Base-by-base conservation (phyloP, 2,329 filamentous ascomycete genomes). In the Talaromyces verruculosus region DNA sequence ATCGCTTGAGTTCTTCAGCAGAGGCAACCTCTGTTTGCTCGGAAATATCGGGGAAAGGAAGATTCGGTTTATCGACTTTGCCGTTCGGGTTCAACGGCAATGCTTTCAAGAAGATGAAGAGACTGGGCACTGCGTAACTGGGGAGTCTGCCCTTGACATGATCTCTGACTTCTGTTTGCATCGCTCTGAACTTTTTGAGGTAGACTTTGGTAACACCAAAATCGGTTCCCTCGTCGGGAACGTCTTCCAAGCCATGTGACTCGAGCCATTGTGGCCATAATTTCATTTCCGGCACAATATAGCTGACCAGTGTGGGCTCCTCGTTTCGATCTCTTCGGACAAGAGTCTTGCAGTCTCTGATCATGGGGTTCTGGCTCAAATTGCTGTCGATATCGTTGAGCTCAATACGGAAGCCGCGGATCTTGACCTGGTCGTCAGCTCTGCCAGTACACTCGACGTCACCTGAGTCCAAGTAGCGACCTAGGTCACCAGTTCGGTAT, bases 321-420 rank as follows among this genome's bases (percentile, higher is more conserved):
- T 96, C 92, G 75, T 93, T 87, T 72, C 89, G 89, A 78, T 96
- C 89, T 78, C 92, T 87, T 76, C 92, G 87, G 3, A 98, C 87
- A 2, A 98, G 81, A 0, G 94, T 98, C 70, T 92, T 89, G 78
- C 91, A 92, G 70, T 98, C 94, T 47, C 92, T 85, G 28, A 98
- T 86, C 28, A 96, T 80, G 0, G 87, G 88, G 78, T 91, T 87
- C 53, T 88, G 85, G 63, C 88, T 90, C 57, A 97, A 81, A 76
- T 96, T 89, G 49, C 84, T 90, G 77, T 98, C 93, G 70, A 98
- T 97, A 71, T 98, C 95, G 69, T 90, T 90, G 55, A 98, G 88
- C 80, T 99, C 95, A 71, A 99, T 96, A 68, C 94, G 86, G 84
- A 97, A 98, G 1, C 94, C 94, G 67, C 95, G 90, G 70, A 98